Base-by-base conservation (phyloP, 495 filamentous ascomycete species). In the Trichoderma orchidacearum region DNA sequence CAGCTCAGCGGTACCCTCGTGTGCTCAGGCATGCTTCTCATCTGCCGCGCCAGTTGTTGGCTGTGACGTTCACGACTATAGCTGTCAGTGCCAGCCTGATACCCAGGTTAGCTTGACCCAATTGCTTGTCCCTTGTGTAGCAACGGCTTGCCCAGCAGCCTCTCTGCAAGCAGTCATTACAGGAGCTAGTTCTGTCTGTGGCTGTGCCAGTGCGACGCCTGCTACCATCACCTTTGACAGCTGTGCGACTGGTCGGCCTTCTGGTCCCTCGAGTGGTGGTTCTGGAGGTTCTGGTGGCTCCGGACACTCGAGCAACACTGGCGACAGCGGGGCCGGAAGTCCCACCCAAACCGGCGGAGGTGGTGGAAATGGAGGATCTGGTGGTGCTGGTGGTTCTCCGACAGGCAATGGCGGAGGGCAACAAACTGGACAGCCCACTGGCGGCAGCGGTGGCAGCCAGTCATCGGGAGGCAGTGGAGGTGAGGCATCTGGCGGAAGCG, bases 1-100 rank as follows among this genome's bases (percentile, higher is more conserved):
- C 12, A 30, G 52, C 23, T 25, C 53, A n/a, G 50, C 54, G 11
- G 56, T 63, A 25, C 61, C 59, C 18, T 38, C 45, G 2, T 63
- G 61, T 31, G 61, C 61, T 3, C 62, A 63, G 28, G 30, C 51
- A 11, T 63, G 61, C 55, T 61, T 63, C 53, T 4, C 56, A 18
- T 18, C 56, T 11, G 56, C 53, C 23, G 59, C 56, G 2, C 50
- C 59, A 5, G 38, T 17, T 5, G 41, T 58, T 52, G 54, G 56
- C 7, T 61, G 61, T 23, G 61, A 38, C n/a, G 53, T 56, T 15
- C 8, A 48, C 13, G 59, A 63, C 29, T 61, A 56, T 30, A 28
- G 17, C 13, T 61, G 61, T 32, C 61, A 61, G 55, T 63, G 61
- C 45, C 51, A 61, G 50, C 57, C 56, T 4, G 59, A 58, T 18